phyloP scores from a whole-genome alignment of 352 stramenopile species.

The Plasmopara viticola region DNA sequence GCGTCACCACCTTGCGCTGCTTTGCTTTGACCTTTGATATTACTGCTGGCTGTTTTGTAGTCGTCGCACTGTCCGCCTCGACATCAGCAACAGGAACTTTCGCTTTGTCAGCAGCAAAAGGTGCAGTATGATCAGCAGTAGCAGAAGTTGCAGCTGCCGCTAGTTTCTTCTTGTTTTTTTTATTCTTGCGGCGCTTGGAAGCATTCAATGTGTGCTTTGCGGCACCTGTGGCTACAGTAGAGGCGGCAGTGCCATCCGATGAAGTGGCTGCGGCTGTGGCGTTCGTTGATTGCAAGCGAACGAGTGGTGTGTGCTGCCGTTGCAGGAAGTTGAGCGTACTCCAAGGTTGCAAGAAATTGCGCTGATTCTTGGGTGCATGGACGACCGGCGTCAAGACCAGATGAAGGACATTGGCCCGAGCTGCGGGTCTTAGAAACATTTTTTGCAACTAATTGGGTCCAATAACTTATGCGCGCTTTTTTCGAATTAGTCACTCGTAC shows the following conservation, averaged over 20 bases:
- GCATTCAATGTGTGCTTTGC: conserved; percentile 13
- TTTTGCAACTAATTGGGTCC: conserved; percentile 1
- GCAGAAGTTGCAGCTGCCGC: neutral
- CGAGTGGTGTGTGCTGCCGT: neutral
- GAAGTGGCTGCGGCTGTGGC: conserved; percentile 1
- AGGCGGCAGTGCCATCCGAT: neutral
- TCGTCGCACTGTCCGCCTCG: conserved; percentile 7
- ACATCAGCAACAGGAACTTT: neutral
- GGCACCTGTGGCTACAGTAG: neutral
- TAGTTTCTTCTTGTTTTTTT: conserved; percentile 24
- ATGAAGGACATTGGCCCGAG: neutral
- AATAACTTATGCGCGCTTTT: too few species aligned
- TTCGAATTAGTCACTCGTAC: too few species aligned
- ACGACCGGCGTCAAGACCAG: conserved; percentile 6
- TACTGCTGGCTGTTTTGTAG: neutral
- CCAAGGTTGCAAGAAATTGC: neutral
- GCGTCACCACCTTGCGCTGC: conserved; percentile 15
- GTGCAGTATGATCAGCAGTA: neutral
- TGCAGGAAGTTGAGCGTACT: neutral
- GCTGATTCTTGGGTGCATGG: conserved; percentile 1
- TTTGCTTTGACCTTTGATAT: conserved; percentile 14
- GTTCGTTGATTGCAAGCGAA: conserved; percentile 11
- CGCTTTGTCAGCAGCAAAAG: conserved; percentile 2
- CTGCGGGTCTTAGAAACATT: conserved; percentile 2
- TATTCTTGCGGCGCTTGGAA: conserved; percentile 29